Evolutionary conservation across 176 grass and related monocot genomes (phyloP), one percentile per base, ranked within the genome.

Genomic region (Cenchrus fungigraminus): DNA sequence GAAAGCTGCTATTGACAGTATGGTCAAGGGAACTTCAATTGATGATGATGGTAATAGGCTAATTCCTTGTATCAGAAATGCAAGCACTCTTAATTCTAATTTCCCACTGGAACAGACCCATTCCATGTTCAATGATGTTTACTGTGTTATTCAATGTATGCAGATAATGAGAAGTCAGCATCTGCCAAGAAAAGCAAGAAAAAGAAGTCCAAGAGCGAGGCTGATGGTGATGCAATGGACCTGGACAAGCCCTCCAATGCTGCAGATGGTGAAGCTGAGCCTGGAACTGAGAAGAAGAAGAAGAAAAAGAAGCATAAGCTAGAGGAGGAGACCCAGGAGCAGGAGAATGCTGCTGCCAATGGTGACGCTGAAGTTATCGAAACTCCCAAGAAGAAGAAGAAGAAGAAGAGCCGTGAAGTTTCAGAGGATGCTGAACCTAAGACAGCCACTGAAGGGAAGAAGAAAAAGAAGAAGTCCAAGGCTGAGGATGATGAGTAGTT

Each of bases 241-340:
- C 68, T 91, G 14, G 96, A 94, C 63, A 83, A 85, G 70, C 77
- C 87, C 2, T 74, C 42, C 6, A 66, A 37, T 2, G 67, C 58
- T 29, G 87, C 74, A 47, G 64, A 91, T 72, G 89, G 80, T 32
- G 89, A 86, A 77, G 88, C 69, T 1, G 97, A 98, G 43, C 74
- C 74, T 69, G 86, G 74, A 79, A 92, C 90, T 0, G 87, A 90
- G 61, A 90, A 95, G 80, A 95, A 94, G 73, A 90, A 88, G 45
- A 94, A 95, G 86, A 95, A 95, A 68, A 94, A 94, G 88, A 97
- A 94, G 83, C 76, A 93, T 49, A 92, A 94, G 51, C 34, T 87
- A 42, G 88, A 91, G 73, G 87, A 90, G 55, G 87, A 90, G 56
- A 53, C 74, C 60, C 84, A 73, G 43, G 60, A 89, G 40, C 15